These are phyloP conservation scores for Thelonectria discophora DNA, from an alignment of 2,329 filamentous ascomycete genomes.

Conservation along the genomic window DNA sequence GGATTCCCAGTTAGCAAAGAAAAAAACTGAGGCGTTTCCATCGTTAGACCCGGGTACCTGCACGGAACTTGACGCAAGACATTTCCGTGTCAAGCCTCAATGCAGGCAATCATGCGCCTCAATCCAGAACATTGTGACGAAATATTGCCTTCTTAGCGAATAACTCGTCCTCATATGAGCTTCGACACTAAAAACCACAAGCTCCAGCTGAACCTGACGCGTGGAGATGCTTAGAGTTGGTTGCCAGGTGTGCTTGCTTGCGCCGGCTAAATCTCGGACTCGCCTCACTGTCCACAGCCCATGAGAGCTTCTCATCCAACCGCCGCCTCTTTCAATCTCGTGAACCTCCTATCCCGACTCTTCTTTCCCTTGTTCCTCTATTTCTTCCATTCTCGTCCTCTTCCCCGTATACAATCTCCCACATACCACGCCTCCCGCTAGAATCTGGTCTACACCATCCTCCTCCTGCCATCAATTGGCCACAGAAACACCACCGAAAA, in stretches of 20 bases:
- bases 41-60: too few relatives aligned
- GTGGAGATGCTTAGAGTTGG: background rate
- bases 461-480: slow-evolving; percentile 23
- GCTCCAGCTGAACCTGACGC: background rate
- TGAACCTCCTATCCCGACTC: slow-evolving; percentile 9
- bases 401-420: slow-evolving; percentile 10
- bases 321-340: background rate
- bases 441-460: background rate
- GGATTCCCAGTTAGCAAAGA: background rate
- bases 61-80: too few relatives aligned
- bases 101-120: too few relatives aligned
- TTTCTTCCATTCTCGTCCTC: background rate
- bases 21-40: background rate
- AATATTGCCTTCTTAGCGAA: too few relatives aligned
- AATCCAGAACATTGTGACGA: too few relatives aligned
- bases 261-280: slow-evolving; percentile 45
- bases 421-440: background rate
- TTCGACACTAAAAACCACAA: background rate
- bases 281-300: slow-evolving; percentile 3
- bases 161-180: background rate
- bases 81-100: too few relatives aligned
- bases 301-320: slow-evolving; percentile 3
- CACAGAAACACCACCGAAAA: background rate
- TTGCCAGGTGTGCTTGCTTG: slow-evolving; percentile 26
- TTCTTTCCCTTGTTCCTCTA: background rate